phyloP scores from a whole-genome alignment of 257 asterid genomes.

The Rhazya stricta region DNA sequence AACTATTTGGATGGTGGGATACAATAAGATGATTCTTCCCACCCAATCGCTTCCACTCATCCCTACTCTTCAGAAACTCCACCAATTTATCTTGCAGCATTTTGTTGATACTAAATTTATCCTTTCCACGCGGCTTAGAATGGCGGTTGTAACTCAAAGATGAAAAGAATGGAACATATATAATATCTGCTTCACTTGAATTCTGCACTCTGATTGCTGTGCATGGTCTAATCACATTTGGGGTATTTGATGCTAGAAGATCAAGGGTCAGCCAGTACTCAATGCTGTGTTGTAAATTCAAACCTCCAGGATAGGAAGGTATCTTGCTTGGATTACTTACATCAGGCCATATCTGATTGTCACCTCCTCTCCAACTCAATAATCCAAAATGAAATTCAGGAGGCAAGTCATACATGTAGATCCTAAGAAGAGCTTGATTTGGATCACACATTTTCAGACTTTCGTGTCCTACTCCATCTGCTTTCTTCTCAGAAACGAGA shows the following conservation, averaged over 20 bases:
- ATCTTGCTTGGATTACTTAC: slow-evolving; percentile 24
- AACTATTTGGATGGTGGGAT: slow-evolving; percentile 81
- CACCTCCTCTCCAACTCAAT: slow-evolving; percentile 47
- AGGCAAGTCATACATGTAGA: slow-evolving; percentile 72
- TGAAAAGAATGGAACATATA: slow-evolving; percentile 73
- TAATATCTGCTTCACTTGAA: slow-evolving; percentile 51
- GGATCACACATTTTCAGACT: slow-evolving; percentile 30
- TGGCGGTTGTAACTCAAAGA: slow-evolving; percentile 71
- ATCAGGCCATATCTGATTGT: slow-evolving; percentile 57
- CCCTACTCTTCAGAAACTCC: slow-evolving; percentile 39
- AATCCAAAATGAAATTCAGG: slow-evolving; percentile 75
- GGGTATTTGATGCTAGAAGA: slow-evolving; percentile 52
- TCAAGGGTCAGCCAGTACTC: slow-evolving; percentile 87
- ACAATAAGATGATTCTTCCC: slow-evolving; percentile 72
- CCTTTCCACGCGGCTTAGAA: slow-evolving; percentile 40
- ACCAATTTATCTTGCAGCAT: slow-evolving; percentile 58
- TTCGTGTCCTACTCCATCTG: slow-evolving; percentile 17
- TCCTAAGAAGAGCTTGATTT: slow-evolving; percentile 45
- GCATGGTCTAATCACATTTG: slow-evolving; percentile 49
- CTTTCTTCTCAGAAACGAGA: slow-evolving; percentile 7
- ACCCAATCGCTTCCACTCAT: slow-evolving; percentile 52
- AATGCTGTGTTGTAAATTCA: slow-evolving; percentile 64
- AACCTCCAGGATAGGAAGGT: slow-evolving; percentile 77
- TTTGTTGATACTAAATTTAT: slow-evolving; percentile 33
- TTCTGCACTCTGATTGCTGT: slow-evolving; percentile 48